Evolutionary conservation across 225 moss, liverwort and hornwort genomes (phyloP).

Genomic region (Pseudoscleropodium purum): DNA sequence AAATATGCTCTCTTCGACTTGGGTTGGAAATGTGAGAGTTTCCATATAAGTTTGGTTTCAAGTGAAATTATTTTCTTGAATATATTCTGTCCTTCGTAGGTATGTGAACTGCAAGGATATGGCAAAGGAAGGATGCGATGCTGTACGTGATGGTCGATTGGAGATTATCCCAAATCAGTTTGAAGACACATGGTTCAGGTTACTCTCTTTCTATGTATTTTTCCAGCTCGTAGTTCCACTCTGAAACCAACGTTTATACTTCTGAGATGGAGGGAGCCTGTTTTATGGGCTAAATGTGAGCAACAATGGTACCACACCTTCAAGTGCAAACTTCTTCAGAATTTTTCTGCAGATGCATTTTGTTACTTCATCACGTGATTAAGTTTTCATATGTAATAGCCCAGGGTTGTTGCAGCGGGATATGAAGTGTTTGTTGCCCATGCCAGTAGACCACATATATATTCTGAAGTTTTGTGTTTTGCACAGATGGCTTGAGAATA

Average conservation of each 20-base stretch:
- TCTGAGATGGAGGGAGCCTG: not conserved
- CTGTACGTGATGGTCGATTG: constrained; percentile 58
- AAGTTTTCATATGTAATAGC: not conserved
- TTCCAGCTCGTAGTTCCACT: not conserved
- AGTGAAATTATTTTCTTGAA: not conserved
- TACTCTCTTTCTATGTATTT: not conserved
- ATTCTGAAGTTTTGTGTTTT: not conserved
- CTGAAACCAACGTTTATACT: not conserved
- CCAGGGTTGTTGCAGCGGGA: not conserved
- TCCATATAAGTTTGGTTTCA: not conserved
- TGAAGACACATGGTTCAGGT: constrained; percentile 99
- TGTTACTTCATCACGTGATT: not conserved
- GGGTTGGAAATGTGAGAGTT: not conserved
- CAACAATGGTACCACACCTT: not conserved
- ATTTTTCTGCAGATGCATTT: not conserved
- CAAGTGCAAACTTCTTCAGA: not conserved
- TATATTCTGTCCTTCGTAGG: constrained; percentile 7
- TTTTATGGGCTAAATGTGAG: not conserved
- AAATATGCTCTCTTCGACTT: not conserved
- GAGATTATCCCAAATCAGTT: constrained; percentile 71
- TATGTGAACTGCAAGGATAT: constrained; percentile 69
- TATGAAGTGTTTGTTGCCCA: not conserved
- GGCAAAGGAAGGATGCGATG: constrained; percentile 75
- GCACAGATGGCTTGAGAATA: constrained; percentile 81
- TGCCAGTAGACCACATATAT: not conserved